A percentile compares a stretch with the other conserved stretches of the same genome.
Evolutionary conservation across 352 stramenopile genomes (phyloP).

Genomic region (Phytophthora ramorum): DNA sequence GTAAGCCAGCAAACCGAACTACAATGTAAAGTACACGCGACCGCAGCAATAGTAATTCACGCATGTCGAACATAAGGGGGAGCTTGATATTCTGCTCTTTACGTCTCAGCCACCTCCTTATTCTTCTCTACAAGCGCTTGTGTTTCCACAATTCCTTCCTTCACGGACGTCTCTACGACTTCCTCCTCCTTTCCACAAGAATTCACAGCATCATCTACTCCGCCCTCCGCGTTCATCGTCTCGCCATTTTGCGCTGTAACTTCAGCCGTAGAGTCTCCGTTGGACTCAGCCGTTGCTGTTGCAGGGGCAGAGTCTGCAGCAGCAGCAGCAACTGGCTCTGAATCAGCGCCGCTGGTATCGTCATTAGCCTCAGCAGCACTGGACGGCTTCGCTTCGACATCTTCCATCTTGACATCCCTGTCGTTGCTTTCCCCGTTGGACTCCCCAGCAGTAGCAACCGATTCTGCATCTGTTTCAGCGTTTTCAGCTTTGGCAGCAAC

Average conservation of each 20-base stretch:
- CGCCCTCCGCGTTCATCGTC: neutral
- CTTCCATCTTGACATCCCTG: constrained; percentile 28
- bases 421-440: constrained; percentile 12
- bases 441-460: constrained; percentile 17
- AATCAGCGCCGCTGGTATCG: neutral
- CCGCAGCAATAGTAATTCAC: no score
- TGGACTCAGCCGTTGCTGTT: constrained; percentile 3
- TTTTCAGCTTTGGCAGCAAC: constrained; percentile 14
- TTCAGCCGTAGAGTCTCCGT: constrained; percentile 2
- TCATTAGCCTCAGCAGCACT: constrained; percentile 4
- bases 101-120: constrained; percentile 19
- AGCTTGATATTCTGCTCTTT: constrained; percentile 4
- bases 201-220: neutral
- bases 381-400: constrained; percentile 15
- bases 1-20: no score
- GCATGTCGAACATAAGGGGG: neutral
- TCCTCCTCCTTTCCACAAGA: constrained; percentile 9
- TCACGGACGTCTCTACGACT: neutral
- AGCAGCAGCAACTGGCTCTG: constrained; percentile 1
- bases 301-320: neutral
- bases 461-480: constrained; percentile 26
- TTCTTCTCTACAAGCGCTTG: constrained; percentile 22
- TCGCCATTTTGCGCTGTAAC: constrained; percentile 4
- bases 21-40: no score
- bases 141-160: constrained; percentile 8